phyloP scores from a whole-genome alignment of 2,329 filamentous ascomycete genomes.

The Pestalotiopsis sp. region DNA sequence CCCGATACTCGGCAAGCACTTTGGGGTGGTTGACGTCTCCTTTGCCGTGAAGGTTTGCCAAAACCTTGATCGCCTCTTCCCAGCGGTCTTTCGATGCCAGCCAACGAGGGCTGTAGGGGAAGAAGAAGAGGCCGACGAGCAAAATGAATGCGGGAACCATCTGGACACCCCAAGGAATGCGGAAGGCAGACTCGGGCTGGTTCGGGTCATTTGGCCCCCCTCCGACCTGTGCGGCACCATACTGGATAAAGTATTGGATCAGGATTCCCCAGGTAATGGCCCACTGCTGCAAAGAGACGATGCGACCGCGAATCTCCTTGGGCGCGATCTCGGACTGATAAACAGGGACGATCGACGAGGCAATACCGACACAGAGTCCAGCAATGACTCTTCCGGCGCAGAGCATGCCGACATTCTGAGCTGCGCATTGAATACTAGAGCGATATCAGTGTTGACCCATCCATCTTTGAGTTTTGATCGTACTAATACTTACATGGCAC shows the following conservation, averaged over 20 bases:
- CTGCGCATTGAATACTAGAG: constrained; percentile 55
- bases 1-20: constrained; percentile 63
- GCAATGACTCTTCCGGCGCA: constrained; percentile 71
- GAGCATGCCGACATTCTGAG: constrained; percentile 70
- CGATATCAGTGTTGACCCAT: neutral
- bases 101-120: constrained; percentile 69
- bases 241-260: constrained; percentile 67
- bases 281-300: constrained; percentile 68
- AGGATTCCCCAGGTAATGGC: constrained; percentile 71
- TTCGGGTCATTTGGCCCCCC: constrained; percentile 49
- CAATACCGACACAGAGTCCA: constrained; percentile 73
- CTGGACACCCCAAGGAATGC: constrained; percentile 63
- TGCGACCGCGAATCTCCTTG: constrained; percentile 57
- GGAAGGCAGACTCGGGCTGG: constrained; percentile 55
- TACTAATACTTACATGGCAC: constrained; percentile 33
- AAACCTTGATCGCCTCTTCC: constrained; percentile 61
- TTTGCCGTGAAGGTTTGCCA: constrained; percentile 58
- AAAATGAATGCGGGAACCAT: constrained; percentile 54
- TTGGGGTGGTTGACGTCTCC: constrained; percentile 57
- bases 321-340: constrained; percentile 69
- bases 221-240: constrained; percentile 57
- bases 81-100: constrained; percentile 67
- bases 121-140: constrained; percentile 58
- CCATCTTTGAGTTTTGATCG: neutral
- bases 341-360: constrained; percentile 68